Percentiles rank a stretch among this genome's conserved stretches.
These are phyloP conservation scores for Fusarium redolens DNA, from an alignment of 2,329 filamentous ascomycete species.

Conservation along the genomic window DNA sequence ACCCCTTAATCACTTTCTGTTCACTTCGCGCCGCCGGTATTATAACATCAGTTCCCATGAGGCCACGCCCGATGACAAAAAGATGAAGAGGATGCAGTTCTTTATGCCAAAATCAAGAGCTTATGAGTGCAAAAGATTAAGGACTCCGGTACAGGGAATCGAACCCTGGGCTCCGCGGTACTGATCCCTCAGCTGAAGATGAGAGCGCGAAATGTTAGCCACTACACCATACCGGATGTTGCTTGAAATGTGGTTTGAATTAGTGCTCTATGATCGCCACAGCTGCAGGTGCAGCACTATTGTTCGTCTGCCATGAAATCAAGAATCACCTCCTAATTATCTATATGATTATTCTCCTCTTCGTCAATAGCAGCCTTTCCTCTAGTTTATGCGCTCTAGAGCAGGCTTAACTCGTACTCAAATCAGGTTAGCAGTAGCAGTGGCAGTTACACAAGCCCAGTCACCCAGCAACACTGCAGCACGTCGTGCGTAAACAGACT, in stretches of 20 bases:
- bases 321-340: too few relatives aligned
- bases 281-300: neutral
- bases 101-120: rapidly evolving
- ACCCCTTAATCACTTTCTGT: neutral
- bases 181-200: constrained; percentile 36
- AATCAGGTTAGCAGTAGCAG: neutral
- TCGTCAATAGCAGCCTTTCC: neutral
- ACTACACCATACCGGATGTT: constrained; percentile 50
- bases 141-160: constrained; percentile 45
- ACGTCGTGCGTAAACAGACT: neutral
- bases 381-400: too few relatives aligned
- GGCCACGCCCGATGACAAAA: neutral
- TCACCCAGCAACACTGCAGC: constrained; percentile 16
- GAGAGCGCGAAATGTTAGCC: constrained; percentile 51
- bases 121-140: neutral
- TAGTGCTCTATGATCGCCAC: rapidly evolving
- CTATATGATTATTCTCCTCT: neutral
- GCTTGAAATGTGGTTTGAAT: rapidly evolving
- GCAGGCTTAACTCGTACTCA: neutral
- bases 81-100: neutral
- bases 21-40: neutral
- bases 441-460: neutral
- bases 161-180: constrained; percentile 45
- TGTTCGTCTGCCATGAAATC: too few relatives aligned
- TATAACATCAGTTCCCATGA: neutral